Evolutionary conservation across 345 rosid genomes (phyloP).

Genomic region (Clausena lansium): DNA sequence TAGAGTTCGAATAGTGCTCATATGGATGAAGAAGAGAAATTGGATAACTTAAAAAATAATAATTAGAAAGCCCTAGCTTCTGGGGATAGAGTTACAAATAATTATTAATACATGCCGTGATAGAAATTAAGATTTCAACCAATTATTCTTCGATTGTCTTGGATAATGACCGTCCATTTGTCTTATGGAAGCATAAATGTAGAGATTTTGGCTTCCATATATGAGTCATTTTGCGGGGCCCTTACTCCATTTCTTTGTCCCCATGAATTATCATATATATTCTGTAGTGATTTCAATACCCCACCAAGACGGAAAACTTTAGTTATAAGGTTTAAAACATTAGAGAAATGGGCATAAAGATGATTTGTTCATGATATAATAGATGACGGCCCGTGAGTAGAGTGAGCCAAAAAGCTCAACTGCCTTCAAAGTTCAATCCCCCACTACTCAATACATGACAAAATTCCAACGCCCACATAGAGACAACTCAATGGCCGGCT

Average conservation of each 20-base stretch:
- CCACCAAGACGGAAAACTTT: not conserved
- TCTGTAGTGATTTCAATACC: not conserved
- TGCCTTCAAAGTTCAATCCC: slow-evolving; percentile 20
- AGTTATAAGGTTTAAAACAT: not conserved
- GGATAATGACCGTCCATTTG: slow-evolving; percentile 41
- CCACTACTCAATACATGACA: slow-evolving; percentile 36
- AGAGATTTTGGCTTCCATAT: slow-evolving; percentile 24
- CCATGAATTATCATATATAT: not conserved
- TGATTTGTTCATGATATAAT: slow-evolving; percentile 37
- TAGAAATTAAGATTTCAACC: not conserved
- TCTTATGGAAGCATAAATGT: slow-evolving; percentile 32
- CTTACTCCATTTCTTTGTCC: not conserved
- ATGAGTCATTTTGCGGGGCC: slow-evolving; percentile 26
- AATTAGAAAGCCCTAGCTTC: not conserved
- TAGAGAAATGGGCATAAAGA: slow-evolving; percentile 13
- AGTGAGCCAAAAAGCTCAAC: slow-evolving; percentile 33
- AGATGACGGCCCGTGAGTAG: slow-evolving; percentile 37
- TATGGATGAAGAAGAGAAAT: no score
- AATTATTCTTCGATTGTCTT: slow-evolving; percentile 20
- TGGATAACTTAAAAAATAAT: no score
- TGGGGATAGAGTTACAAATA: not conserved
- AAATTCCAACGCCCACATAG: slow-evolving; percentile 46
- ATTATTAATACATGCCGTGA: slow-evolving; percentile 9
- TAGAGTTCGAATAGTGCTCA: no score
- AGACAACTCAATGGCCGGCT: slow-evolving; percentile 66